These are phyloP conservation scores for Patellifolia procumbens DNA, from an alignment of 179 eudicot species.

Conservation along the genomic window DNA sequence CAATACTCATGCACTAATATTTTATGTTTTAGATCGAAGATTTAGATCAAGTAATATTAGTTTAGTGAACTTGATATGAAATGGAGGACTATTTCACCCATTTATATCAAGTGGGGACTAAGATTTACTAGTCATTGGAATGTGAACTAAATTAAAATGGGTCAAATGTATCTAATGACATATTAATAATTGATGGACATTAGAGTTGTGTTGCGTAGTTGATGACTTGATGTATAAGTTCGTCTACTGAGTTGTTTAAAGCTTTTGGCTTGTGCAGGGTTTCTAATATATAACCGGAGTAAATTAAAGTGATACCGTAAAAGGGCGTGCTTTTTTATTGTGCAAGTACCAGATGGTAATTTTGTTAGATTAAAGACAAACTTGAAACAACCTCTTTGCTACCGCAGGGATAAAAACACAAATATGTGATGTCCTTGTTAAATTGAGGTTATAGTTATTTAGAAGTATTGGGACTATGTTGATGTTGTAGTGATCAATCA, in stretches of 20 bases:
- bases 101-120: neutral
- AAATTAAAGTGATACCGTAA: neutral
- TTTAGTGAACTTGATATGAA: neutral
- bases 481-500: neutral
- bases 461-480: neutral
- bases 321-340: neutral
- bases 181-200: neutral
- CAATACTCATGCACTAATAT: neutral
- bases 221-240: constrained; percentile 1
- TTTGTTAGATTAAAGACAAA: neutral
- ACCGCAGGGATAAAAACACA: neutral
- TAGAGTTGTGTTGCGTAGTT: neutral
- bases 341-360: neutral
- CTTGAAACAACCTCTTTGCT: neutral
- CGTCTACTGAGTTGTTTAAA: neutral
- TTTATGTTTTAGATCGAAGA: neutral
- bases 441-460: neutral
- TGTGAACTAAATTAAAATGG: neutral
- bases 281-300: neutral
- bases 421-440: neutral
- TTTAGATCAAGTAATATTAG: neutral
- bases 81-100: neutral
- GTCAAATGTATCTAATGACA: neutral
- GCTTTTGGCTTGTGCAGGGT: neutral
- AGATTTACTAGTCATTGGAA: neutral